These are phyloP conservation scores for Aphanocladium album DNA, from an alignment of 2,329 filamentous ascomycete species.

Conservation along the genomic window DNA sequence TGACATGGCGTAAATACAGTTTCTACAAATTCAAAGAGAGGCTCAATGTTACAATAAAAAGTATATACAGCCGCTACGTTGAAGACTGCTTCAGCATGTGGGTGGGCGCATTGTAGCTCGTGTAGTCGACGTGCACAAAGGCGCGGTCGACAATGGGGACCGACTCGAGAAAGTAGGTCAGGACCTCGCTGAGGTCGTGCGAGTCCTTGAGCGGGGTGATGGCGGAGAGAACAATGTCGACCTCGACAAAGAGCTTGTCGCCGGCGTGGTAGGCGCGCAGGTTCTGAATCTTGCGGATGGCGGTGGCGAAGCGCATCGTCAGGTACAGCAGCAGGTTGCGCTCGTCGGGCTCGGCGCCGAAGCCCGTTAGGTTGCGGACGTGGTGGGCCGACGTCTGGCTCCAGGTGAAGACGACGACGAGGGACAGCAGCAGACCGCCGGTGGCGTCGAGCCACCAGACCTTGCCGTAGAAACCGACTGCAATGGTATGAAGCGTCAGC, in stretches of 20 bases:
- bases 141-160: constrained; percentile 72
- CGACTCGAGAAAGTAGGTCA: constrained; percentile 81
- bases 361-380: constrained; percentile 75
- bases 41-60: background rate
- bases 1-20: background rate
- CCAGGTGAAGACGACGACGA: constrained; percentile 79
- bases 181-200: constrained; percentile 70
- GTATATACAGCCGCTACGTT: too few species aligned
- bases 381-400: constrained; percentile 67
- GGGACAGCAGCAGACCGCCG: constrained; percentile 71
- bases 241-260: constrained; percentile 76
- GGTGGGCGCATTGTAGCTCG: constrained; percentile 56
- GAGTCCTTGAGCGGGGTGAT: constrained; percentile 70
- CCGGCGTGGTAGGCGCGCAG: constrained; percentile 80
- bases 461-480: constrained; percentile 66
- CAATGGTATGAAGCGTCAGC: background rate
- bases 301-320: constrained; percentile 88
- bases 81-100: constrained; percentile 43
- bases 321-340: constrained; percentile 83
- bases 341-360: constrained; percentile 73
- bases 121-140: constrained; percentile 64
- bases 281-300: constrained; percentile 80
- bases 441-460: constrained; percentile 83
- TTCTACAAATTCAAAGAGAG: background rate
- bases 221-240: constrained; percentile 78